phyloP scores from a whole-genome alignment of 2,329 filamentous ascomycete species.

The Ophidiomyces ophidiicola region DNA sequence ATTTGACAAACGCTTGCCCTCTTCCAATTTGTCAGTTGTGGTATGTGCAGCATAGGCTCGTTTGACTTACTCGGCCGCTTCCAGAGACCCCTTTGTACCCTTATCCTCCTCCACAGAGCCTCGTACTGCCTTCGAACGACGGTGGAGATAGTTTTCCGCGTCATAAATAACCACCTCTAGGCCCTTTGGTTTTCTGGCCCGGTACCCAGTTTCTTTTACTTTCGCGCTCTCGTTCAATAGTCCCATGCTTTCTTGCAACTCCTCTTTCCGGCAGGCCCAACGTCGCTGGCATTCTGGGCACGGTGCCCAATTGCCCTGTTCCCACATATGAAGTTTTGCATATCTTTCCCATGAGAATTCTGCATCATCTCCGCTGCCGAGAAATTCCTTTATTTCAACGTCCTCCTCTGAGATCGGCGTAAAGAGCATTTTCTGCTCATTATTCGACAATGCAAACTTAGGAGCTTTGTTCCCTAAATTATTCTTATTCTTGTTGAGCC shows the following conservation, averaged over 20 bases:
- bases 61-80: background rate
- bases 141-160: background rate
- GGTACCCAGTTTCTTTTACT: background rate
- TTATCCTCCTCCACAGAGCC: background rate
- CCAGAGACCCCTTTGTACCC: background rate
- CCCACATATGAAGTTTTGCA: constrained; percentile 1
- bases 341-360: constrained; percentile 8
- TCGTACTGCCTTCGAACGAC: background rate
- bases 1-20: background rate
- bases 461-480: background rate
- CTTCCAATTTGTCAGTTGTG: background rate
- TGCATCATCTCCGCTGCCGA: background rate
- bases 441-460: background rate
- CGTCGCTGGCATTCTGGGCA: constrained; percentile 1
- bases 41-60: background rate
- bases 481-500: background rate
- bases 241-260: background rate
- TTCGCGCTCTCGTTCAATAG: background rate
- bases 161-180: background rate
- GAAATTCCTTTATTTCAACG: background rate
- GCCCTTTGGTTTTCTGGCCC: constrained; percentile 1
- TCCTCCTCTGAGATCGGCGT: background rate
- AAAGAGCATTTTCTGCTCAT: background rate
- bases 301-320: background rate
- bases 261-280: background rate